Conservation (phyloP, 2,329 filamentous ascomycete genomes). For the Trichoderma oligosporum region DNA sequence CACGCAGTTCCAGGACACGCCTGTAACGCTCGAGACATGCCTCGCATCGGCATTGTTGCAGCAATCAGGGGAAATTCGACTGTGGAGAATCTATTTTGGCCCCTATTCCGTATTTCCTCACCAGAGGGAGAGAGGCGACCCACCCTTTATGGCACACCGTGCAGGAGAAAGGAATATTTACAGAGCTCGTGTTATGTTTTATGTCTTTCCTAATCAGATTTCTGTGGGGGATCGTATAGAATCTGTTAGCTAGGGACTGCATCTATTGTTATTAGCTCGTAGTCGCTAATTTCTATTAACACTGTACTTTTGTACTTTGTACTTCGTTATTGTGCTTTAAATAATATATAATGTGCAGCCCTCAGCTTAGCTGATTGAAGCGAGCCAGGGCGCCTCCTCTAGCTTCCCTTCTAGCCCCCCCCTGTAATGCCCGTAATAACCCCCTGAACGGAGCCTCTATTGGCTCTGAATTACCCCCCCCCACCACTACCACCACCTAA, state of each 20-base stretch:
- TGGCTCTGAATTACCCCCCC: not conserved
- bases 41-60: not conserved
- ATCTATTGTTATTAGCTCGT: too few species aligned
- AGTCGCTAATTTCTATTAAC: too few species aligned
- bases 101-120: not conserved
- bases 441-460: slow-evolving; percentile 17
- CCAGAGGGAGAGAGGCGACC: not conserved
- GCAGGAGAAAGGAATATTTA: not conserved
- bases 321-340: too few species aligned
- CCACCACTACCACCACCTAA: too few species aligned
- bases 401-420: not conserved
- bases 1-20: not conserved
- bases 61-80: slow-evolving; percentile 7
- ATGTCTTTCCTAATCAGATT: too few species aligned
- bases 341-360: too few species aligned
- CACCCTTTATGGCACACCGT: not conserved
- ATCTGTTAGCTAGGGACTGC: too few species aligned
- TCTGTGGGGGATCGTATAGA: too few species aligned
- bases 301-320: too few species aligned
- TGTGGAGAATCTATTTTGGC: not conserved
- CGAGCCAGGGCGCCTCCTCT: not conserved
- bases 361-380: too few species aligned
- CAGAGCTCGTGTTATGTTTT: too few species aligned
- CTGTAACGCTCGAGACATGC: not conserved
- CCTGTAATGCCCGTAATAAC: not conserved